These are phyloP conservation scores for Lecanoromycetidae sp. DNA, from an alignment of 2,329 filamentous ascomycete genomes.

Conservation along the genomic window DNA sequence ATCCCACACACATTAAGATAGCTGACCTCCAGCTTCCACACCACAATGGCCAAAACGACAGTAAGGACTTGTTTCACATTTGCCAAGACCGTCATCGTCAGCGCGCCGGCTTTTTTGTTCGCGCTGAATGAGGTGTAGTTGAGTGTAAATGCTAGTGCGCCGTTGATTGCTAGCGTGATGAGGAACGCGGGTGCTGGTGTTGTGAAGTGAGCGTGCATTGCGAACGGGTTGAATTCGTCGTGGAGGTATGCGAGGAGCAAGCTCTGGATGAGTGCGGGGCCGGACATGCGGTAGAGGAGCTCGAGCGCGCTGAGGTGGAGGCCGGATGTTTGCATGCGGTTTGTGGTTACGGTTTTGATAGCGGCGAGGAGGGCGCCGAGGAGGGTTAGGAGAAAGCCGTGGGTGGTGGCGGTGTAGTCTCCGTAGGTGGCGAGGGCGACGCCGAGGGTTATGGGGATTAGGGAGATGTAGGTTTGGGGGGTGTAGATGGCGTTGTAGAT, in stretches of 20 bases:
- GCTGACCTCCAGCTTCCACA: conserved; percentile 12
- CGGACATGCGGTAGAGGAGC: conserved; percentile 27
- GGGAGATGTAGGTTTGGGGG: conserved; percentile 25
- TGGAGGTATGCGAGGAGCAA: conserved; percentile 22
- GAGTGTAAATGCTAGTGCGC: conserved; percentile 13
- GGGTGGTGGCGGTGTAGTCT: conserved; percentile 26
- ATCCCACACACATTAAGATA: conserved; percentile 7
- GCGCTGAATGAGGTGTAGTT: conserved; percentile 16
- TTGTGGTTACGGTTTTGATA: conserved; percentile 28
- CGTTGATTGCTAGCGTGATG: conserved; percentile 8
- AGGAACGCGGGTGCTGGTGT: not conserved
- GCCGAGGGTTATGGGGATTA: conserved; percentile 27
- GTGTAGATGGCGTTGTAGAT: conserved; percentile 24
- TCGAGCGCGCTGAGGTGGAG: conserved; percentile 27
- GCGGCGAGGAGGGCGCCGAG: conserved; percentile 16
- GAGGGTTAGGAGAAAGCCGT: conserved; percentile 21
- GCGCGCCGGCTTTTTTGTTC: conserved; percentile 15
- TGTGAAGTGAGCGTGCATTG: not conserved
- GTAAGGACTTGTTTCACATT: conserved; percentile 18
- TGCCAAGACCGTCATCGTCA: conserved; percentile 17
- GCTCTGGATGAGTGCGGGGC: conserved; percentile 26
- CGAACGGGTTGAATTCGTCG: conserved; percentile 21
- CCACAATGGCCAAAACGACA: conserved; percentile 9
- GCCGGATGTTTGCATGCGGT: conserved; percentile 28
- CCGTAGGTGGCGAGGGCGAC: conserved; percentile 28